A percentile compares a stretch with the other conserved stretches of the same genome.
Conservation (phyloP, 768 basidiomycete species). For the Amanita molliuscula region DNA sequence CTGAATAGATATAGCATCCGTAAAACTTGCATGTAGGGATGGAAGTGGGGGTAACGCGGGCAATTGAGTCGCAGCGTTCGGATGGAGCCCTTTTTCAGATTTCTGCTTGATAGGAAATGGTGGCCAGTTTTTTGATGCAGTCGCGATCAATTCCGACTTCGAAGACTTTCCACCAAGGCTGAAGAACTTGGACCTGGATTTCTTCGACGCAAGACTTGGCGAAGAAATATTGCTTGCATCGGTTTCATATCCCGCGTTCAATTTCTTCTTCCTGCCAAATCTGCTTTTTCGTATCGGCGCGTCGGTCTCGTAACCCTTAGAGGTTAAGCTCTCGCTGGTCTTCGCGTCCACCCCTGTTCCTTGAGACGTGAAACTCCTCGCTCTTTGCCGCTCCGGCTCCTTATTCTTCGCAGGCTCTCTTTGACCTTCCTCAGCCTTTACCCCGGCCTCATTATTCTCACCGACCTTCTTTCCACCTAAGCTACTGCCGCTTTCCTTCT, state of each 20-base stretch:
- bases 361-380: slow-evolving; percentile 20
- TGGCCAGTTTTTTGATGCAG: slow-evolving; percentile 15
- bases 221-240: slow-evolving; percentile 23
- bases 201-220: slow-evolving; percentile 18
- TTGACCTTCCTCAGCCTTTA: slow-evolving; percentile 16
- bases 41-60: slow-evolving; percentile 2
- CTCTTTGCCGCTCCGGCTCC: slow-evolving; percentile 23
- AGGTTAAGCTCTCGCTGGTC: slow-evolving; percentile 11
- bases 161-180: slow-evolving; percentile 29
- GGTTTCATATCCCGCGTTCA: slow-evolving; percentile 27
- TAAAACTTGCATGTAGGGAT: background rate
- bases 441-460: slow-evolving; percentile 14
- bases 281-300: slow-evolving; percentile 8
- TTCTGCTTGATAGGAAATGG: slow-evolving; percentile 36
- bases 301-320: slow-evolving; percentile 21
- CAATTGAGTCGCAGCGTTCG: slow-evolving; percentile 1
- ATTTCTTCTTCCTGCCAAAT: slow-evolving; percentile 19
- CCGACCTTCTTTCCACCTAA: slow-evolving; percentile 18
- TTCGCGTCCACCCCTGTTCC: slow-evolving; percentile 11
- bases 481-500: slow-evolving; percentile 3
- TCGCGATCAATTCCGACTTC: slow-evolving; percentile 21
- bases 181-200: slow-evolving; percentile 34
- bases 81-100: slow-evolving; percentile 29
- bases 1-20: background rate
- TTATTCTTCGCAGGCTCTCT: slow-evolving; percentile 1